These are phyloP conservation scores for Syncephalastrum racemosum DNA, from an alignment of 371 early-diverging fungal species.

Conservation along the genomic window DNA sequence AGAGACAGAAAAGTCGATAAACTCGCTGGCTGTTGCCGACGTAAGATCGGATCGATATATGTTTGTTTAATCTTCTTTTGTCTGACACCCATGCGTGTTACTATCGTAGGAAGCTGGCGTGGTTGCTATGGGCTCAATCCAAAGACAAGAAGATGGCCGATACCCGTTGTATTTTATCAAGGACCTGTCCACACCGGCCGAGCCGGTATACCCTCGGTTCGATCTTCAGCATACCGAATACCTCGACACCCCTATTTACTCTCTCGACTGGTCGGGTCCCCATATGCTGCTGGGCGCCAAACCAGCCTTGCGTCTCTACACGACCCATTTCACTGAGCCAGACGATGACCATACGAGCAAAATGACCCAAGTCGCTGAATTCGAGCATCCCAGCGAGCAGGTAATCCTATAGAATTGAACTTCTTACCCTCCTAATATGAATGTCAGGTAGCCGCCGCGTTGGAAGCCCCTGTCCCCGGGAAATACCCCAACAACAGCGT, in stretches of 20 bases:
- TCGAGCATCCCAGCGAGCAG: conserved; percentile 13
- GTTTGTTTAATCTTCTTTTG: neutral
- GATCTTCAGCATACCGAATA: conserved; percentile 15
- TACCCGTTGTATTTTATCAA: conserved; percentile 28
- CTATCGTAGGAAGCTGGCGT: conserved; percentile 13
- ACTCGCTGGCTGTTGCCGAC: conserved; percentile 30
- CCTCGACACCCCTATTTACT: conserved; percentile 26
- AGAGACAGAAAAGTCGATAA: conserved; percentile 23
- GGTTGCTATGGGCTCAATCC: conserved; percentile 30
- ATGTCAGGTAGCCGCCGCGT: too few species aligned
- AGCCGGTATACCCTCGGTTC: conserved; percentile 3
- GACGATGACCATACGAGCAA: conserved; percentile 1
- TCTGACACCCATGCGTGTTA: neutral
- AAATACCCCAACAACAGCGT: conserved; percentile 20
- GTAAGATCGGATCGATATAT: conserved; percentile 12
- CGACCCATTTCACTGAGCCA: conserved; percentile 8
- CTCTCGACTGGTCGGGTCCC: conserved; percentile 33
- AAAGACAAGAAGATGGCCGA: conserved; percentile 7
- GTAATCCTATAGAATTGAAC: conserved; percentile 1
- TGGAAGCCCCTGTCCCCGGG: conserved; percentile 3
- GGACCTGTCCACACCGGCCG: conserved; percentile 14
- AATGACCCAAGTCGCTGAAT: conserved; percentile 20
- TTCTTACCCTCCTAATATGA: conserved; percentile 2
- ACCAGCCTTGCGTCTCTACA: conserved; percentile 18
- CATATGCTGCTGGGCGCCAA: conserved; percentile 29